Evolutionary conservation across 1,139 yeast genomes (phyloP).

Genomic region (Zygosaccharomyces sapae): DNA sequence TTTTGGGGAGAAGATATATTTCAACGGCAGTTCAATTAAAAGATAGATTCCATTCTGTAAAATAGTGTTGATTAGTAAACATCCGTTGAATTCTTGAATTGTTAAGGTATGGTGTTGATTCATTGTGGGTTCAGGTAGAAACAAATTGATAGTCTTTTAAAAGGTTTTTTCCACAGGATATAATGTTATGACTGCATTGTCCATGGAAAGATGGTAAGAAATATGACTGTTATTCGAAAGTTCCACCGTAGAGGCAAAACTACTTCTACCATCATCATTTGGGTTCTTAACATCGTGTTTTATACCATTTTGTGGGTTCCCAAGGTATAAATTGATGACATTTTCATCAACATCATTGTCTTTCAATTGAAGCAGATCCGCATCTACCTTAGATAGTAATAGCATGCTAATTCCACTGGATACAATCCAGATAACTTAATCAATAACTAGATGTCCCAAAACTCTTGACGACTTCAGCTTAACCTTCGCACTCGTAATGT

Average conservation of each 20-base stretch:
- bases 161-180: slow-evolving; percentile 23
- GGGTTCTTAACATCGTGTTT: neutral
- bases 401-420: slow-evolving; percentile 15
- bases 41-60: slow-evolving; percentile 37
- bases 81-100: slow-evolving; percentile 15
- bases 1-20: slow-evolving; percentile 24
- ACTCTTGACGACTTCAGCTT: neutral
- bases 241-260: slow-evolving; percentile 24
- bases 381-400: slow-evolving; percentile 26
- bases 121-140: slow-evolving; percentile 27
- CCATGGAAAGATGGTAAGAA: slow-evolving; percentile 27
- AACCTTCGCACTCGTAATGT: neutral
- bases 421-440: slow-evolving; percentile 1
- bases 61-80: slow-evolving; percentile 25
- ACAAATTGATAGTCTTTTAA: slow-evolving; percentile 25
- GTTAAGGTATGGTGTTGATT: slow-evolving; percentile 28
- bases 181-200: slow-evolving; percentile 21
- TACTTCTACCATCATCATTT: slow-evolving; percentile 7
- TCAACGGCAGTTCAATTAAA: slow-evolving; percentile 33
- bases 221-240: slow-evolving; percentile 23
- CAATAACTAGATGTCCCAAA: neutral
- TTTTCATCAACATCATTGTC: slow-evolving; percentile 13
- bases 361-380: slow-evolving; percentile 20
- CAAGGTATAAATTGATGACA: slow-evolving; percentile 17
- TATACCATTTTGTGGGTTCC: slow-evolving; percentile 5